Evolutionary conservation across 768 basidiomycete genomes (phyloP), one percentile per base, ranked within the genome.

Genomic region (Tulasnella sp.): DNA sequence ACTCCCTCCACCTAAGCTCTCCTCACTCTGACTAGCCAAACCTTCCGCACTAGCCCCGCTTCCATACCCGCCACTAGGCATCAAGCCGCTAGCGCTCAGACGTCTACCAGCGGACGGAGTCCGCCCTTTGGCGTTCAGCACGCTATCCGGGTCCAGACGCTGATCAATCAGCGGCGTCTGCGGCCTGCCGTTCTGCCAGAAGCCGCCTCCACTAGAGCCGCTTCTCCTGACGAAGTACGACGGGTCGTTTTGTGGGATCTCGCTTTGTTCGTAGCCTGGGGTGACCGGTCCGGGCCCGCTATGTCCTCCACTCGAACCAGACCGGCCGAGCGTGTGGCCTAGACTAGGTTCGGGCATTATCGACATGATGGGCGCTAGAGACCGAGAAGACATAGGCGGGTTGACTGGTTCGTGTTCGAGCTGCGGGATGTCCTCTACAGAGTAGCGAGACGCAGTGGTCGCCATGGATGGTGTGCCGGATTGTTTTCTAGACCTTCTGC

Each of bases 391-490:
- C n/a, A n/a, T n/a, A n/a, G n/a, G n/a, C n/a, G n/a, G n/a, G n/a
- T 5, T n/a, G 45, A 19, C 19, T 19, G 45, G n/a, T 5, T 10
- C 45, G 45, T 43, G 10, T 19, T 48, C 45, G 8, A n/a, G 45
- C 5, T 7, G 19, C 7, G 34, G 34, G 34, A 15, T 38, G 34
- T 38, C 34, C 10, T 59, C 57, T 17, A 49, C 57, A 29, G 44
- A 48, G 49, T 59, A 59, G n/a, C 31, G 46, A 10, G 57, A 59
- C 10, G 48, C 27, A 22, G 57, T 34, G 30, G 44, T 59, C 24
- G 45, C 49, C 19, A 59, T 19, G 10, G 57, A 59, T 34, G 57
- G 57, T 1, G 57, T 43, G 21, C 49, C 49, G 21, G 57, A 59
- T 11, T 10, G 30, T 24, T 45, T 38, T 15, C 34, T 38, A 5